These are phyloP conservation scores for Cymbopogon citratus DNA, from an alignment of 176 grass and related monocot genomes.

Conservation along the genomic window DNA sequence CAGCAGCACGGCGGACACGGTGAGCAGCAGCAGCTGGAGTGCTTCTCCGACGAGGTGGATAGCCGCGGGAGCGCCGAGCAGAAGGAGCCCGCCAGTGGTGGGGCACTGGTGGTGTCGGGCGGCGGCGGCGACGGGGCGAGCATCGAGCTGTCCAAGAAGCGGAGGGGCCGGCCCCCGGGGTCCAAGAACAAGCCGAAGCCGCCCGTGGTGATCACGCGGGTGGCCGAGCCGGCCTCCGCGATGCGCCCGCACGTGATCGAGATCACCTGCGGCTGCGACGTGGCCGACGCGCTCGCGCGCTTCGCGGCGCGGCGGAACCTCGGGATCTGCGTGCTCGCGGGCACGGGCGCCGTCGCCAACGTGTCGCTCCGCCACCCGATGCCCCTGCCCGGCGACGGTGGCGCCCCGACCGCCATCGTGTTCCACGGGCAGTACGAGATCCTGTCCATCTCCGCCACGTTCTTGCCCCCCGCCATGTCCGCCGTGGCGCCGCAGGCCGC, in stretches of 20 bases:
- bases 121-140: slow-evolving; percentile 54
- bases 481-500: slow-evolving; percentile 45
- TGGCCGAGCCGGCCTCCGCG: slow-evolving; percentile 50
- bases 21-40: slow-evolving; percentile 42
- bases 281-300: slow-evolving; percentile 52
- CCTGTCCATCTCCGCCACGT: slow-evolving; percentile 83
- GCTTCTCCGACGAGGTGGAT: slow-evolving; percentile 76
- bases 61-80: slow-evolving; percentile 43
- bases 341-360: slow-evolving; percentile 71
- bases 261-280: slow-evolving; percentile 74
- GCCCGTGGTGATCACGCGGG: slow-evolving; percentile 83
- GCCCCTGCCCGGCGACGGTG: background rate
- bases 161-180: slow-evolving; percentile 68
- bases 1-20: background rate
- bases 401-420: slow-evolving; percentile 27
- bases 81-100: slow-evolving; percentile 36
- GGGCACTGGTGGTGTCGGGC: slow-evolving; percentile 2
- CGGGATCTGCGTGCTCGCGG: slow-evolving; percentile 74
- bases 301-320: slow-evolving; percentile 55
- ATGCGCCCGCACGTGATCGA: slow-evolving; percentile 93
- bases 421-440: slow-evolving; percentile 82
- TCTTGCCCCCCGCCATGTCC: slow-evolving; percentile 56
- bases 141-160: slow-evolving; percentile 68
- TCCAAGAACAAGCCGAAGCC: slow-evolving; percentile 97
- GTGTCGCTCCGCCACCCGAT: slow-evolving; percentile 57